Evolutionary conservation across 2,329 filamentous ascomycete genomes (phyloP), one percentile per base, ranked within the genome.

Genomic region (Westerdykella aurantiaca): DNA sequence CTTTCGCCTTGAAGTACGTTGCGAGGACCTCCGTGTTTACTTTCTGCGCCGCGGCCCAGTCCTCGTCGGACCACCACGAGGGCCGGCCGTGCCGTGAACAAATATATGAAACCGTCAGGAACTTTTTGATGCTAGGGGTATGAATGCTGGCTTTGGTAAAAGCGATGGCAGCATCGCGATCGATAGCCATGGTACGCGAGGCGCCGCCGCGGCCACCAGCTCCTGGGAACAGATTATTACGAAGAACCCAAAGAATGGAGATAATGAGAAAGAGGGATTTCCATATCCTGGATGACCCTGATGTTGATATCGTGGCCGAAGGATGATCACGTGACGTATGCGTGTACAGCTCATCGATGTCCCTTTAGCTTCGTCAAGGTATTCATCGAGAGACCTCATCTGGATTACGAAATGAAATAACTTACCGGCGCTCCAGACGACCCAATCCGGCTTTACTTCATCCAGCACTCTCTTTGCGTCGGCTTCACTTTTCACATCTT

Each of bases 391-490:
- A 21, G 3, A 16, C 14, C 6, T 6, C 3, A 37, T 12, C 22
- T 14, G 18, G 18, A 21, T 21, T 21, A 4, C 21, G 14, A 31
- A 40, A 22, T 12, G 25, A 31, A 5, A 34, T n/a, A 13, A 55
- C 71, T 35, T 61, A 80, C 82, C 83, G 14, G 83, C 83, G 51
- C 76, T 80, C 79, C 80, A 87, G 49, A 85, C 76, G 23, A 86
- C 73, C 62, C 81, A 85, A 61, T 86, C 81, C 47, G 78, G 72
- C 61, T 77, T 75, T 4, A 81, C 77, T 53, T 75, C 70, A 49
- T 78, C 72, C 33, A 91, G 64, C 45, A 90, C 76, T 31, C 68
- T 70, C 52, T 78, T 72, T 1, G 85, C 86, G 50, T 84, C 77
- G 0, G 69, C 70, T 39, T 81, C 75, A 42, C 71, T 79, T 63